phyloP scores from a whole-genome alignment of 352 stramenopile species.

The Phytophthora colocasiae region DNA sequence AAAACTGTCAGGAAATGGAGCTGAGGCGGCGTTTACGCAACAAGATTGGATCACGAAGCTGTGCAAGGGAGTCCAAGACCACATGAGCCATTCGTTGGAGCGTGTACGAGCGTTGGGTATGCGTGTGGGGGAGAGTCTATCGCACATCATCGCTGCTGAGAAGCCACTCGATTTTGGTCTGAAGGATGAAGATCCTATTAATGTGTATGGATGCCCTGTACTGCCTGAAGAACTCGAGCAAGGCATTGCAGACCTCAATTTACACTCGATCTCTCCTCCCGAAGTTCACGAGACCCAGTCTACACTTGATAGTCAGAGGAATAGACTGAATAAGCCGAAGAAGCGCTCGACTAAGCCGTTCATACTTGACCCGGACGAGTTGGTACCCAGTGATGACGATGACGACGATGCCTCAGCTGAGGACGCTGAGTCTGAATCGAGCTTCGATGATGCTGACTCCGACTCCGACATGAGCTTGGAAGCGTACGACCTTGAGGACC shows the following conservation, averaged over 20 bases:
- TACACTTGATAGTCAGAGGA: neutral
- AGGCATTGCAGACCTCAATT: slow-evolving; percentile 16
- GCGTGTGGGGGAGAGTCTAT: slow-evolving; percentile 75
- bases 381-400: slow-evolving; percentile 67
- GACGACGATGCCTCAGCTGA: slow-evolving; percentile 21
- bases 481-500: slow-evolving; percentile 70
- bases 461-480: slow-evolving; percentile 78
- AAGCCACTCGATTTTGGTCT: slow-evolving; percentile 75
- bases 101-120: slow-evolving; percentile 68
- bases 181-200: slow-evolving; percentile 45
- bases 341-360: slow-evolving; percentile 35
- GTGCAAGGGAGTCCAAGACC: slow-evolving; percentile 75
- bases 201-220: slow-evolving; percentile 39
- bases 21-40: slow-evolving; percentile 28
- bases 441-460: slow-evolving; percentile 42
- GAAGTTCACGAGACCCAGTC: slow-evolving; percentile 5
- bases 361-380: slow-evolving; percentile 60
- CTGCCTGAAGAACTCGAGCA: slow-evolving; percentile 33
- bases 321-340: slow-evolving; percentile 17
- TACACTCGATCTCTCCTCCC: slow-evolving; percentile 4
- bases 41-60: slow-evolving; percentile 72
- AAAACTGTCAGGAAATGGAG: slow-evolving; percentile 28
- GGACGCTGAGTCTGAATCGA: slow-evolving; percentile 30
- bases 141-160: slow-evolving; percentile 62
- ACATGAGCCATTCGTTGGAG: slow-evolving; percentile 74